phyloP scores from a whole-genome alignment of 306 rosid species.

The Canavalia ensiformis region DNA sequence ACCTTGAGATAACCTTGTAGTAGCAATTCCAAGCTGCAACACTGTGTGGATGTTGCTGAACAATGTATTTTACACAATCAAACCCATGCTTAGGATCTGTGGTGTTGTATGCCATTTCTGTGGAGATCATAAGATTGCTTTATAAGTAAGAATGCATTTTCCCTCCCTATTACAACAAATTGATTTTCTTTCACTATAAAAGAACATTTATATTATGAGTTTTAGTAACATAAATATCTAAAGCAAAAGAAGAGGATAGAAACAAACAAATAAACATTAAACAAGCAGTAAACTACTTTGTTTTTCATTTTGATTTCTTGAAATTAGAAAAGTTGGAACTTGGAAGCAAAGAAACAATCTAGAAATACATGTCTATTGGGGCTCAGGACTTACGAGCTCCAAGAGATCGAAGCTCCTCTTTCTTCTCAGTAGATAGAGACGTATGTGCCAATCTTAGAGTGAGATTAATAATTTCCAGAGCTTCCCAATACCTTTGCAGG shows the following conservation, averaged over 20 bases:
- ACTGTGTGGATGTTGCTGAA: conserved; percentile 82
- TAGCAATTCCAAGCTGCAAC: conserved; percentile 96
- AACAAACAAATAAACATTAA: conserved; percentile 16
- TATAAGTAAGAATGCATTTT: conserved; percentile 41
- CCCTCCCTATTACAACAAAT: conserved; percentile 21
- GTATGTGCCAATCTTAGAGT: conserved; percentile 67
- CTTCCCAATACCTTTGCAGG: conserved; percentile 80
- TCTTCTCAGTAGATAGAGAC: conserved; percentile 65
- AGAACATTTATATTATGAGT: conserved; percentile 18
- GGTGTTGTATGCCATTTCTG: conserved; percentile 91
- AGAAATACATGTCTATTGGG: conserved; percentile 30
- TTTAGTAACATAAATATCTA: conserved; percentile 17
- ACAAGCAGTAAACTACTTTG: background rate
- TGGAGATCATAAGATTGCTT: conserved; percentile 35
- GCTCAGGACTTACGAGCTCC: conserved; percentile 77
- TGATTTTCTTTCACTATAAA: background rate
- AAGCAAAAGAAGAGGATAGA: conserved; percentile 22
- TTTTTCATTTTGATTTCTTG: conserved; percentile 34
- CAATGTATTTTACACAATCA: conserved; percentile 85
- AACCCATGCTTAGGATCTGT: conserved; percentile 87
- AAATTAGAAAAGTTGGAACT: conserved; percentile 28
- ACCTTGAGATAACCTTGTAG: conserved; percentile 91
- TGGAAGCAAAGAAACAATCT: conserved; percentile 12
- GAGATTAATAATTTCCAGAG: conserved; percentile 80
- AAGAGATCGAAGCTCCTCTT: conserved; percentile 82